Conservation (phyloP, 495 filamentous ascomycete species). For the Wilcoxina mikolae region DNA sequence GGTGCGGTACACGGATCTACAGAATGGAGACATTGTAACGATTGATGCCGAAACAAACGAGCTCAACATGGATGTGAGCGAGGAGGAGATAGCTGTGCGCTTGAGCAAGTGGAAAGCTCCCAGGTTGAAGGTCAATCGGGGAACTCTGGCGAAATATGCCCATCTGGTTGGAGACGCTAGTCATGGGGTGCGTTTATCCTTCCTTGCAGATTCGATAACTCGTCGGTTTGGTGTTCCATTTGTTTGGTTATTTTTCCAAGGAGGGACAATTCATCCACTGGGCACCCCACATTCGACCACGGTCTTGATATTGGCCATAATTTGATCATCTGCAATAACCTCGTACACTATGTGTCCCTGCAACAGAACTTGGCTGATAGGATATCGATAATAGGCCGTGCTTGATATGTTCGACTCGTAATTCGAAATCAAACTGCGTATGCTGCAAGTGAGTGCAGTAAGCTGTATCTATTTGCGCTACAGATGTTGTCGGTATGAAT, state of each 20-base stretch:
- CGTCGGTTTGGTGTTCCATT: background rate
- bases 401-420: slow-evolving; percentile 27
- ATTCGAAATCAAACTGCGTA: background rate
- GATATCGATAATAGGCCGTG: slow-evolving; percentile 15
- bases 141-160: slow-evolving; percentile 84
- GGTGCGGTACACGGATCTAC: background rate
- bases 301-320: slow-evolving; percentile 18
- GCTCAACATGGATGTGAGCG: slow-evolving; percentile 58
- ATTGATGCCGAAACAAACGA: slow-evolving; percentile 74
- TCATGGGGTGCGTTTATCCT: slow-evolving; percentile 38
- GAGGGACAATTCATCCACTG: slow-evolving; percentile 25
- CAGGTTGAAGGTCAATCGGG: slow-evolving; percentile 59
- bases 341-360: slow-evolving; percentile 5
- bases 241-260: background rate
- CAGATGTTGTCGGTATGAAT: background rate
- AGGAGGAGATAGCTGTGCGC: slow-evolving; percentile 55
- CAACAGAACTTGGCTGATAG: slow-evolving; percentile 26
- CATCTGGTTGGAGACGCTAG: slow-evolving; percentile 57
- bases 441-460: background rate
- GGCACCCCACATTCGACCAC: slow-evolving; percentile 18
- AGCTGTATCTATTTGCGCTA: background rate
- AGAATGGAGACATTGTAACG: slow-evolving; percentile 67
- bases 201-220: slow-evolving; percentile 9
- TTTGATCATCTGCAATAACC: slow-evolving; percentile 22
- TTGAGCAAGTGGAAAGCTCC: slow-evolving; percentile 60